Conservation (phyloP, 2,329 filamentous ascomycete genomes). For the Thelonectria discophora region DNA sequence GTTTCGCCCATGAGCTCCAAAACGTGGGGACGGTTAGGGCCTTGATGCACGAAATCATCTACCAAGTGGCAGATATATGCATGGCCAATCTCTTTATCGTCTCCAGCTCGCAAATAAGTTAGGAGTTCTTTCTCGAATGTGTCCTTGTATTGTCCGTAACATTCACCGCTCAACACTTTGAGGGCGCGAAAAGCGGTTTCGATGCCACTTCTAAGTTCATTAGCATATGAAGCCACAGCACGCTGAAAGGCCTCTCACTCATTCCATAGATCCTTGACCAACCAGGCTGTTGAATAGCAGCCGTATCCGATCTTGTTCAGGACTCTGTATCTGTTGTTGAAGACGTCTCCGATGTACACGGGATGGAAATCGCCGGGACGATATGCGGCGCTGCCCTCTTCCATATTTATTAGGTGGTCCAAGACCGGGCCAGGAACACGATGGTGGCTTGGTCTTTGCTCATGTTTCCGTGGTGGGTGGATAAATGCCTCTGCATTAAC, state of each 20-base stretch:
- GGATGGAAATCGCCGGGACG: slow-evolving; percentile 27
- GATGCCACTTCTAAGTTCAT: background rate
- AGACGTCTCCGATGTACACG: slow-evolving; percentile 30
- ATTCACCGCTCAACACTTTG: slow-evolving; percentile 40
- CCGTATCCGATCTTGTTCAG: slow-evolving; percentile 36
- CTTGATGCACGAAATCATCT: slow-evolving; percentile 40
- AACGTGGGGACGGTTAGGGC: slow-evolving; percentile 45
- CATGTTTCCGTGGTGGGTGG: background rate
- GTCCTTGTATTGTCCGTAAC: slow-evolving; percentile 18
- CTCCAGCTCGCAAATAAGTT: slow-evolving; percentile 23
- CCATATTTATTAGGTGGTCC: background rate
- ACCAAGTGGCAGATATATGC: slow-evolving; percentile 27
- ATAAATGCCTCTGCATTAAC: too few relatives aligned
- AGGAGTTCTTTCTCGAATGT: slow-evolving; percentile 35
- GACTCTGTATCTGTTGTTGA: slow-evolving; percentile 19
- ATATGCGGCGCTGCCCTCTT: slow-evolving; percentile 24
- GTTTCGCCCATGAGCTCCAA: slow-evolving; percentile 44
- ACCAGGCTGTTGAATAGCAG: slow-evolving; percentile 32
- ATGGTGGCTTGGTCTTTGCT: background rate
- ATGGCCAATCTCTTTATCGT: slow-evolving; percentile 14
- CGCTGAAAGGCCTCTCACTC: slow-evolving; percentile 5
- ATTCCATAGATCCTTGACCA: slow-evolving; percentile 20
- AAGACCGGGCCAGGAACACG: background rate
- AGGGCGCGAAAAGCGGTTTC: slow-evolving; percentile 37
- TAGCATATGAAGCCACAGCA: background rate